Conservation (phyloP, 257 asterid species). For the Haberlea rhodopensis region DNA sequence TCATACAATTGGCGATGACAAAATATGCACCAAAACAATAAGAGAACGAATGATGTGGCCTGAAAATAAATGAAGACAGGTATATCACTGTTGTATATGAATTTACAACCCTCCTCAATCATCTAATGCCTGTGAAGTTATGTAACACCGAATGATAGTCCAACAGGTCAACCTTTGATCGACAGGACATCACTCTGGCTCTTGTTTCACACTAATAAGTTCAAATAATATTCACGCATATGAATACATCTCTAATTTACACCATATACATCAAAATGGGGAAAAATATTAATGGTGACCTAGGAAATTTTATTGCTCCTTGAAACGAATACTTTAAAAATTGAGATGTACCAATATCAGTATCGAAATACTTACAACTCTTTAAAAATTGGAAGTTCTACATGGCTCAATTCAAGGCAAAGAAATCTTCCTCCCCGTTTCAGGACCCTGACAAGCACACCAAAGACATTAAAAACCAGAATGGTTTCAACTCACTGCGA, state of each 20-base stretch:
- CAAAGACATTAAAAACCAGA: slow-evolving; percentile 16
- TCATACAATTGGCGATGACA: background rate
- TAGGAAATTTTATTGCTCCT: slow-evolving; percentile 3
- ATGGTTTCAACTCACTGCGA: background rate
- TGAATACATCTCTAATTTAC: background rate
- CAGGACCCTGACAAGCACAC: slow-evolving; percentile 64
- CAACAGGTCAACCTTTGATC: no score
- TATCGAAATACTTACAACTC: slow-evolving; percentile 63
- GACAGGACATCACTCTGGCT: background rate
- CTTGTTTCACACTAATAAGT: slow-evolving; percentile 2
- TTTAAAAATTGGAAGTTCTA: slow-evolving; percentile 68
- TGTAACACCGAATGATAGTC: background rate
- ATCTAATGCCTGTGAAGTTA: background rate
- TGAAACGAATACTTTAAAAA: no score
- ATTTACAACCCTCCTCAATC: background rate
- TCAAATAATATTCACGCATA: background rate
- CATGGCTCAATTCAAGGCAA: slow-evolving; percentile 94
- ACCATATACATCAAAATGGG: background rate
- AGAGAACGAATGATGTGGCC: slow-evolving; percentile 1
- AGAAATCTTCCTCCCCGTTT: slow-evolving; percentile 94
- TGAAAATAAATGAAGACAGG: background rate
- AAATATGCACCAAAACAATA: background rate
- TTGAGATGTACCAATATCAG: no score
- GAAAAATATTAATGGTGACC: background rate
- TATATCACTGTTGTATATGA: slow-evolving; percentile 9